Conservation (phyloP, 495 filamentous ascomycete genomes). For the Penicillium subrubescens region DNA sequence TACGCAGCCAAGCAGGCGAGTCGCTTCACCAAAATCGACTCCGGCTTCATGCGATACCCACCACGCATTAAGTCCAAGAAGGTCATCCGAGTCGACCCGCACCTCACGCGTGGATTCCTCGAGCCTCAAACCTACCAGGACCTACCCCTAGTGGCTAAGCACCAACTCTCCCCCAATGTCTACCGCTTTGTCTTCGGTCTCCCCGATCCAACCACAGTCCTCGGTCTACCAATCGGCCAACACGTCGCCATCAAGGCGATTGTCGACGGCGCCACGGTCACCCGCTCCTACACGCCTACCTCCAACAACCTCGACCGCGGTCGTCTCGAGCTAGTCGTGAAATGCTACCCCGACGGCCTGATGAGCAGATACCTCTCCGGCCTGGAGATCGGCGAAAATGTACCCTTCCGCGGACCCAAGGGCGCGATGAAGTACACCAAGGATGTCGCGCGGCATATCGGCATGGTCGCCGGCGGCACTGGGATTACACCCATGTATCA, state of each 20-base stretch:
- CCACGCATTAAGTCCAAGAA: constrained; percentile 35
- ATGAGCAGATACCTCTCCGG: constrained; percentile 42
- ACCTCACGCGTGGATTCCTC: constrained; percentile 42
- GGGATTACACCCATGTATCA: constrained; percentile 62
- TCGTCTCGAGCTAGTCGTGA: constrained; percentile 44
- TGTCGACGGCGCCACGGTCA: constrained; percentile 43
- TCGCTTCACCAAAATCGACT: constrained; percentile 33
- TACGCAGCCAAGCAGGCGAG: constrained; percentile 25
- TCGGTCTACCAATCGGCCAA: constrained; percentile 56
- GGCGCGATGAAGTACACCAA: constrained; percentile 44
- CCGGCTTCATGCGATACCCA: constrained; percentile 45
- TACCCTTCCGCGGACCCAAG: constrained; percentile 49
- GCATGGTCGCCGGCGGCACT: constrained; percentile 55
- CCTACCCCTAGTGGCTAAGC: constrained; percentile 48
- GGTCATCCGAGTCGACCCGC: constrained; percentile 33
- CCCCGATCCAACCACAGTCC: constrained; percentile 37
- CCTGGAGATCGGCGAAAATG: constrained; percentile 40
- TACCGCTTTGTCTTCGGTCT: constrained; percentile 53
- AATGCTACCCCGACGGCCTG: constrained; percentile 43
- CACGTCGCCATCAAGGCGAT: constrained; percentile 51
- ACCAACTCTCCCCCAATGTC: constrained; percentile 45
- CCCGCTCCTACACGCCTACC: constrained; percentile 48
- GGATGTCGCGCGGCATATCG: constrained; percentile 30
- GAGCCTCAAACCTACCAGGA: constrained; percentile 47
- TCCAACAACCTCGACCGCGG: constrained; percentile 50